A percentile compares a stretch with the other conserved stretches of the same genome.
Evolutionary conservation across 2,329 filamentous ascomycete genomes (phyloP).

Genomic region (Exophiala bonariae): DNA sequence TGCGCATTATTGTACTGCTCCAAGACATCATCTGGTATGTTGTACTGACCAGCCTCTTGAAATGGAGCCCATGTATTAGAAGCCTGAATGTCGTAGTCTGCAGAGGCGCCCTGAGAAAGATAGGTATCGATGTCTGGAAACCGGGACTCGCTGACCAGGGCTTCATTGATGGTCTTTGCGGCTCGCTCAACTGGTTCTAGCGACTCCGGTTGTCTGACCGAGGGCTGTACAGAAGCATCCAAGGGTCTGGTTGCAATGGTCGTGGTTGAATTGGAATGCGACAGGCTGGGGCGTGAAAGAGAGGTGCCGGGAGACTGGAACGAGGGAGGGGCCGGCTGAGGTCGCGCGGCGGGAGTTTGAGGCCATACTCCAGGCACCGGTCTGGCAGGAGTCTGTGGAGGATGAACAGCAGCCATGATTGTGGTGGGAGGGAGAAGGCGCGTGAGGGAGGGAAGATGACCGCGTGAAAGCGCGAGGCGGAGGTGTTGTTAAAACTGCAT

Average conservation of each 20-base stretch:
- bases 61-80: constrained; percentile 80
- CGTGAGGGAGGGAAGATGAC: too few relatives aligned
- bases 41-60: constrained; percentile 80
- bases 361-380: constrained; percentile 44
- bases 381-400: constrained; percentile 41
- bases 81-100: constrained; percentile 79
- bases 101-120: constrained; percentile 86
- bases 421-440: constrained; percentile 22
- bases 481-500: constrained; percentile 13
- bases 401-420: constrained; percentile 40
- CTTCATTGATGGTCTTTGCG: constrained; percentile 78
- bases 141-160: constrained; percentile 69
- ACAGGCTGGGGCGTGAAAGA: constrained; percentile 27
- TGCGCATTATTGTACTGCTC: constrained; percentile 87
- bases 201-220: constrained; percentile 37
- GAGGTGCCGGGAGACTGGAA: constrained; percentile 29
- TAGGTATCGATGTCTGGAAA: constrained; percentile 91
- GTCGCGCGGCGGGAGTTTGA: constrained; percentile 40
- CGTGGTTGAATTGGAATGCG: constrained; percentile 9
- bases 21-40: constrained; percentile 88
- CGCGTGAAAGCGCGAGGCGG: constrained; percentile 6
- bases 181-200: constrained; percentile 75
- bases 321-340: constrained; percentile 37
- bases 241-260: constrained; percentile 10
- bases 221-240: constrained; percentile 13